phyloP scores from a whole-genome alignment of 2,329 filamentous ascomycete species.

The Seiridium cupressi region DNA sequence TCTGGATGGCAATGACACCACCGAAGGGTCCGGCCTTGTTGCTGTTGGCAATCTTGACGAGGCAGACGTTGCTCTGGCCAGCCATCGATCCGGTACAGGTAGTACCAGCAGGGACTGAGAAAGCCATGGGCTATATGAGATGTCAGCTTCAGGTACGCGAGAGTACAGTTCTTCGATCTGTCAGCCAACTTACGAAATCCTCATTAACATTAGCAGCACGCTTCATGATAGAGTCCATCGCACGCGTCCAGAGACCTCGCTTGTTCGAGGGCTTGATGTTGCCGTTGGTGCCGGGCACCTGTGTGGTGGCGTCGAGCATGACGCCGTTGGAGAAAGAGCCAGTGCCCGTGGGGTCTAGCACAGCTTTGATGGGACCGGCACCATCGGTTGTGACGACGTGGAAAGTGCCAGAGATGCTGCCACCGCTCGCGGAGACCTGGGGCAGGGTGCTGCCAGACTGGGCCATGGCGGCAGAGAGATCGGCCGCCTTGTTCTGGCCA shows the following conservation, averaged over 20 bases:
- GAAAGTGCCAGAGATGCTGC: slow-evolving; percentile 31
- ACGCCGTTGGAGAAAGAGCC: slow-evolving; percentile 30
- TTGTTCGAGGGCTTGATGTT: slow-evolving; percentile 27
- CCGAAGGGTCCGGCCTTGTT: slow-evolving; percentile 39
- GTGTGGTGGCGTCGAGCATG: slow-evolving; percentile 24
- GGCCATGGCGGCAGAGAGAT: slow-evolving; percentile 30
- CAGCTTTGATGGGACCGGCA: slow-evolving; percentile 35
- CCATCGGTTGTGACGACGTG: slow-evolving; percentile 41
- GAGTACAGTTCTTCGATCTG: neutral
- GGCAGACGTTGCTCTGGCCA: slow-evolving; percentile 34
- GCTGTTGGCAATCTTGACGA: slow-evolving; percentile 41
- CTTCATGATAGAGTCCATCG: slow-evolving; percentile 17
- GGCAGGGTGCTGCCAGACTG: slow-evolving; percentile 36
- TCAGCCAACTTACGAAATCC: slow-evolving; percentile 19
- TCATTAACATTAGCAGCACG: slow-evolving; percentile 29
- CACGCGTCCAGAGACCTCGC: slow-evolving; percentile 16
- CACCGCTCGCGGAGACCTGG: slow-evolving; percentile 32
- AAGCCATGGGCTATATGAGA: slow-evolving; percentile 24
- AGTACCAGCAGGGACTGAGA: slow-evolving; percentile 34
- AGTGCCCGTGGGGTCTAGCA: slow-evolving; percentile 35
- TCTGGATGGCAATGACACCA: slow-evolving; percentile 38
- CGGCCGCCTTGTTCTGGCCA: slow-evolving; percentile 33
- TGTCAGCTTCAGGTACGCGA: neutral
- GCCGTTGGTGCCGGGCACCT: slow-evolving; percentile 34
- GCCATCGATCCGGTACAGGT: slow-evolving; percentile 35